Base-by-base conservation (phyloP, 2,329 filamentous ascomycete genomes). In the Fusarium papillatum region DNA sequence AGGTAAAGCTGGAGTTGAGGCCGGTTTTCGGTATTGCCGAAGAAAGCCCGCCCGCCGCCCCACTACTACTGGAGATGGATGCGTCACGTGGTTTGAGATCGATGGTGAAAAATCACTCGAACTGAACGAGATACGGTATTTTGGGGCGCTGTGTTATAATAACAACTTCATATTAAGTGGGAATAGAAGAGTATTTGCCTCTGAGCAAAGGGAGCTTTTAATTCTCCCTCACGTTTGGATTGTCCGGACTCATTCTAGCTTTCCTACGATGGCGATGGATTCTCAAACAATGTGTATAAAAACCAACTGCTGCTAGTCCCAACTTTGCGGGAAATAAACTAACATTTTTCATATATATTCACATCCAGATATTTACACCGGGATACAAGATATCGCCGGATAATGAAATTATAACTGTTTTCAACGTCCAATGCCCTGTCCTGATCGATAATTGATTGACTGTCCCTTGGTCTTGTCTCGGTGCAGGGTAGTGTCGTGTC, bases 11-110 rank as follows among this genome's bases (percentile, higher is more conserved):
- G 62, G 62, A 69, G 59, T 66, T 72, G 39, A 69, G 48, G 62
- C 63, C 38, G 72, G 41, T 64, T 61, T 60, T 39, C 2, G 9
- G 50, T 60, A 29, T 55, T 66, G 50, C 78, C 78, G 78, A 67
- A 11, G 74, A 71, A 64, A 64, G n/a, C 34, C 68, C 72, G 61
- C 1, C 19, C 13, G 6, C 16, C 19, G 1, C 19, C 29, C 29
- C 6, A 19, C 11, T 4, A 2, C 29, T 16, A 7, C 2, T 55
- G 29, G 50, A 7, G 19, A 34, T 22, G 11, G 50, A 34, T 29
- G 50, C 48, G 17, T 53, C 48, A 53, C 48, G 48, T 53, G 48
- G 24, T 53, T 53, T 5, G 17, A 19, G 26, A 53, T 53, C 24
- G 24, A 29, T 53, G 16, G 24, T 24, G 46, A 48, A 10, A 26